Percentiles rank a stretch among this genome's conserved stretches.
phyloP scores from a whole-genome alignment of 2,329 filamentous ascomycete species.

The Basipetospora chlamydospora region DNA sequence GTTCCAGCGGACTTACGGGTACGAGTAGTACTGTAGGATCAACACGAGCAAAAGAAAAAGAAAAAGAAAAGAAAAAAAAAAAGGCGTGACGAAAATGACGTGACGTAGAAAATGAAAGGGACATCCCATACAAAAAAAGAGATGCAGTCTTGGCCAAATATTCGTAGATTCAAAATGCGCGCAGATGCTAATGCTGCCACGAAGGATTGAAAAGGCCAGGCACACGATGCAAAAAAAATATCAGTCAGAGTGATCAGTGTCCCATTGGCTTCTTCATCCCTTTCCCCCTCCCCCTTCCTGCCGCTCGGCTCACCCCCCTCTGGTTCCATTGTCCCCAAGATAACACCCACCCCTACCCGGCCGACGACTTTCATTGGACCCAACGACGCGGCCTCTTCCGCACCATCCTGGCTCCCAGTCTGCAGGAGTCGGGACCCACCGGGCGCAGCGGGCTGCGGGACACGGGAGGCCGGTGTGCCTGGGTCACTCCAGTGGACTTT shows the following conservation, averaged over 20 bases:
- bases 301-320: not conserved
- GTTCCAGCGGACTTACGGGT: no score
- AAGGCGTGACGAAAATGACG: no score
- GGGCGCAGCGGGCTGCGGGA: conserved; percentile 3
- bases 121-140: not conserved
- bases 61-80: not conserved
- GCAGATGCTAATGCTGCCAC: no score
- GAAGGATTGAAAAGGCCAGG: not conserved
- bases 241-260: not conserved
- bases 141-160: no score
- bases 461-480: not conserved
- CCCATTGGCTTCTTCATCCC: not conserved
- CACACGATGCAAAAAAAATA: not conserved
- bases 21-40: no score
- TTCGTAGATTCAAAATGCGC: no score
- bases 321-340: not conserved
- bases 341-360: not conserved
- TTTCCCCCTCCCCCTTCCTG: not conserved
- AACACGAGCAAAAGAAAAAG: no score
- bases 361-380: not conserved
- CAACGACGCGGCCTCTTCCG: conserved; percentile 4
- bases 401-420: conserved; percentile 3
- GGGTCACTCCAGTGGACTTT: no score
- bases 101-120: no score
- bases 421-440: not conserved